Base-by-base conservation (phyloP, 352 stramenopile species). In the Phytopythium mirpurense region DNA sequence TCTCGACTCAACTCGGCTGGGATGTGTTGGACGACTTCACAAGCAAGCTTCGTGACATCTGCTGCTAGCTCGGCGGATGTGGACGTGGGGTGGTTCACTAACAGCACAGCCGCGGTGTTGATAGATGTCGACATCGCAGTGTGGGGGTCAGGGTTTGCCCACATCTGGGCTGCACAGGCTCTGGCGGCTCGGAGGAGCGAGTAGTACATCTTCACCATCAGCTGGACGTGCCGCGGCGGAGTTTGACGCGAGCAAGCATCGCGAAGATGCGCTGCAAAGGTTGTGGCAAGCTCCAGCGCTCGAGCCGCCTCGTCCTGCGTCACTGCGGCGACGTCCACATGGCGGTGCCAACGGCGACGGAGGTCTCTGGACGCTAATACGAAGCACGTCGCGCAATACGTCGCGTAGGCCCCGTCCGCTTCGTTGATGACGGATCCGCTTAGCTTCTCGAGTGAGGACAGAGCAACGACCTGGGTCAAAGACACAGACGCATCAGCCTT, bases 371-470 rank as follows among this genome's bases (percentile, higher is more conserved):
- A 65, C 11, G 64, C 58, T 26, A 78, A 19, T 19, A 78, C 61
- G 32, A 85, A 80, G 47, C 74, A 78, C n/a, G 69, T 65, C 27
- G 67, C 61, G 41, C 41, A 32, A n/a, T 47, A 26, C 5, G 41
- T 32, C 24, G 24, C 41, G 15, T 34, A 47, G 14, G 41, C 41
- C 19, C 23, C 27, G 24, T 34, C 15, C 24, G 26, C 9, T 23
- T 32, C 41, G 16, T 21, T 47, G 4, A 34, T 14, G 7, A 6
- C 19, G 10, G 12, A 4, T 16, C 16, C 21, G 16, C 41, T 23
- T 23, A 34, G 41, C 23, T 14, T 19, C 8, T 47, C 14, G 9
- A 34, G 5, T 0, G 23, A 47, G 11, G 31, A 42, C 2, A 31
- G 11, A 23, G 46, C 46, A n/a, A 42, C n/a, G 12, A n/a, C 23